Conservation (phyloP, 192 early-diverging fungal genomes). For the Coemansia sp. region DNA sequence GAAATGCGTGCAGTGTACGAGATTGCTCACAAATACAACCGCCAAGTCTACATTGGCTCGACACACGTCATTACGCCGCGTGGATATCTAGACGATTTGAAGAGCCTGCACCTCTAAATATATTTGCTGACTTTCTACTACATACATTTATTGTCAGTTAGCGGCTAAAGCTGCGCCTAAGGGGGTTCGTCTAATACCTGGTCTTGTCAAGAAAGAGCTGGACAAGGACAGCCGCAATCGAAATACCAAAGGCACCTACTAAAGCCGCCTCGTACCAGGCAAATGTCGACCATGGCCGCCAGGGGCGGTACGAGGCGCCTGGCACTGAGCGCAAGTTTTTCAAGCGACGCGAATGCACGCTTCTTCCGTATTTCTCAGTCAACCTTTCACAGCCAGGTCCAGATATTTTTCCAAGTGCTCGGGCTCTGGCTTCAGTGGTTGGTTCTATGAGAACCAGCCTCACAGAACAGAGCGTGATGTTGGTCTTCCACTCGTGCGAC, state of each 20-base stretch:
- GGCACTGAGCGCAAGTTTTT: conserved; percentile 1
- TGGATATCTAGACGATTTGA: conserved; percentile 47
- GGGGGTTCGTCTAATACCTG: neutral
- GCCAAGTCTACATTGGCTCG: conserved; percentile 52
- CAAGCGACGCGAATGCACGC: neutral
- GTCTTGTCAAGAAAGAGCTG: conserved; percentile 19
- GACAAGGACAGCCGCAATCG: conserved; percentile 14
- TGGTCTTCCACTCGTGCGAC: conserved; percentile 34
- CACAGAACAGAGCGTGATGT: conserved; percentile 34
- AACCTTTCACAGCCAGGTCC: neutral
- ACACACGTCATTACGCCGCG: conserved; percentile 54
- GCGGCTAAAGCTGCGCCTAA: too few species aligned
- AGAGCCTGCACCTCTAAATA: conserved; percentile 18
- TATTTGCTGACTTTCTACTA: neutral
- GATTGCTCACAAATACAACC: conserved; percentile 31
- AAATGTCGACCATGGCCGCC: conserved; percentile 34
- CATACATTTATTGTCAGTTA: neutral
- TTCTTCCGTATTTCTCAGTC: neutral
- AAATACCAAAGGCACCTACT: conserved; percentile 11
- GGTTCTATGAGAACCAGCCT: conserved; percentile 28
- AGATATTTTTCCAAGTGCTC: neutral
- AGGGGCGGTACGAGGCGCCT: conserved; percentile 32
- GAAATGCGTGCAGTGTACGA: conserved; percentile 55
- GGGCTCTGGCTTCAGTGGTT: neutral
- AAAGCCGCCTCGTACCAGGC: conserved; percentile 19